Evolutionary conservation across 371 early-diverging fungal genomes (phyloP), one percentile per base, ranked within the genome.

Genomic region (Circinella umbellata): DNA sequence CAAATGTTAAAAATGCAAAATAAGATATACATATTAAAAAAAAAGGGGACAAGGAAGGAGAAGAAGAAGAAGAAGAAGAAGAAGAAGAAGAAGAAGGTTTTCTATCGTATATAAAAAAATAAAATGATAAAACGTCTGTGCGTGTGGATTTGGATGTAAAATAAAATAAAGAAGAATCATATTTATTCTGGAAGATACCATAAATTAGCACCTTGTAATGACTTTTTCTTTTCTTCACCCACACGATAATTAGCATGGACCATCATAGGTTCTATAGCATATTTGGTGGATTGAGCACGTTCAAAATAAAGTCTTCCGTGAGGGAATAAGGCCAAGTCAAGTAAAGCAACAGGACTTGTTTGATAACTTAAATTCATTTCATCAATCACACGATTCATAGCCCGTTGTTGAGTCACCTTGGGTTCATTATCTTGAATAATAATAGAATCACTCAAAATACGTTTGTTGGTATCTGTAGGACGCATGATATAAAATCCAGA

Each of bases 151-250:
- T n/a, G n/a, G n/a, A n/a, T n/a, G n/a, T n/a, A n/a, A n/a, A n/a
- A n/a, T n/a, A n/a, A n/a, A n/a, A n/a, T n/a, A n/a, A n/a, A n/a
- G n/a, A n/a, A n/a, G n/a, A n/a, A n/a, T 49, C 13, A 4, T 49
- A 9, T 49, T 34, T 55, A 55, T 39, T 64, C 38, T 3, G 60
- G 10, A 68, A 68, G 60, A 39, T 84, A 84, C 85, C 85, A 84
- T 35, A 84, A 69, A 37, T 72, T 73, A 64, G 79, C 79, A 49
- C 72, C 69, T 61, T 80, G 66, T 27, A 84, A 67, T 27, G 80
- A 75, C 46, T 76, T 68, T 72, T 83, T 88, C 76, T 89, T 90
- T 27, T 84, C 83, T 17, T 88, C 87, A 20, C 87, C 89, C 69
- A 75, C 69, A 60, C 78, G 76, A 62, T 77, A 86, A 62, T 79